A percentile compares a stretch with the other conserved stretches of the same genome.
These are phyloP conservation scores for Dictyostelium firmibasis DNA, from an alignment of 78 protist genomes.

Conservation along the genomic window DNA sequence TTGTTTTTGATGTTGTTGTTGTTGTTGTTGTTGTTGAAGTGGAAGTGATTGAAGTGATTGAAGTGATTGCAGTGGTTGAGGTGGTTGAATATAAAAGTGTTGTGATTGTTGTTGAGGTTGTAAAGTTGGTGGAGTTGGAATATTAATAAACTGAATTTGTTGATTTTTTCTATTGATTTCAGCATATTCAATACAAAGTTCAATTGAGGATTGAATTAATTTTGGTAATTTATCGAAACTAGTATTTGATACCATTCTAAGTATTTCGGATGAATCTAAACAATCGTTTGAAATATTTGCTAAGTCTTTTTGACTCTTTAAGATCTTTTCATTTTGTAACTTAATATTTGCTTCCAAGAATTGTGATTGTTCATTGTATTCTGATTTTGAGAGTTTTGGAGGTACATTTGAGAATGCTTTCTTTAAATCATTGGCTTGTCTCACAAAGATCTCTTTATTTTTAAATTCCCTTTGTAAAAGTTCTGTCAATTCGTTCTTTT, in stretches of 20 bases:
- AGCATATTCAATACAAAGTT: conserved; percentile 74
- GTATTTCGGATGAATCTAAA: conserved; percentile 55
- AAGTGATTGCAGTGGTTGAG: background rate
- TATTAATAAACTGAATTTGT: conserved; percentile 9
- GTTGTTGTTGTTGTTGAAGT: background rate
- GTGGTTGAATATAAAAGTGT: background rate
- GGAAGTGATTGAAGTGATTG: background rate
- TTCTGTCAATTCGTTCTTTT: conserved; percentile 51
- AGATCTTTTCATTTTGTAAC: conserved; percentile 41
- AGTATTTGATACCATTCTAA: conserved; percentile 54
- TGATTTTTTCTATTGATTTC: conserved; percentile 35
- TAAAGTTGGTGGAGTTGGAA: background rate
- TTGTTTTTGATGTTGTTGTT: conserved; percentile 2
- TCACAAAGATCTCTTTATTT: conserved; percentile 24
- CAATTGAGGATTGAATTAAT: conserved; percentile 66
- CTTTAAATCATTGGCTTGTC: conserved; percentile 45
- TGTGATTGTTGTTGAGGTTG: background rate
- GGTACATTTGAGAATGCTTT: background rate
- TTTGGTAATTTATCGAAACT: conserved; percentile 63
- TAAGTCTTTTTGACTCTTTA: conserved; percentile 20
- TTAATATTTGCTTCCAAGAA: conserved; percentile 55
- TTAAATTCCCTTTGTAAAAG: background rate
- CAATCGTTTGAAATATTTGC: conserved; percentile 29
- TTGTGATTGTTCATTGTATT: conserved; percentile 41
- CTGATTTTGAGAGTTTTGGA: background rate